Conservation (phyloP, 345 rosid species). For the Lepidium africanum region DNA sequence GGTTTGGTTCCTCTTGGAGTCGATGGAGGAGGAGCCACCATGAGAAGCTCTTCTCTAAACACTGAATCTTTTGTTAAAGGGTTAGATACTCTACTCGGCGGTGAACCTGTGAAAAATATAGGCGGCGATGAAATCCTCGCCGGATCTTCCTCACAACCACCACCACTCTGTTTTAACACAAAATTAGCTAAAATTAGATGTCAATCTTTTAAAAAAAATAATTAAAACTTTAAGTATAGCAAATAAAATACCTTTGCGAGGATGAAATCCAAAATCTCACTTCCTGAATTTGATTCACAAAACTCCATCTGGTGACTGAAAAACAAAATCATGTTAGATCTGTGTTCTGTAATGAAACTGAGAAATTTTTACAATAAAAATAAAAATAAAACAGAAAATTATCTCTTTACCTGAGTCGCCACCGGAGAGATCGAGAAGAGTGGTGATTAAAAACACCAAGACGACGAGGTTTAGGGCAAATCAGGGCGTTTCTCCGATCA, state of each 20-base stretch:
- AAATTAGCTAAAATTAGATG: not conserved
- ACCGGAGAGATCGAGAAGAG: conserved; percentile 46
- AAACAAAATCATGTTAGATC: not conserved
- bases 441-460: conserved; percentile 32
- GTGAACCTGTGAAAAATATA: conserved; percentile 82
- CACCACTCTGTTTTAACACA: conserved; percentile 39
- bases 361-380: too few species aligned
- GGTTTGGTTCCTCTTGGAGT: conserved; percentile 16
- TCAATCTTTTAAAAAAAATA: not conserved
- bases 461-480: conserved; percentile 80
- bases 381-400: not conserved
- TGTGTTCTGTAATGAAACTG: not conserved
- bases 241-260: conserved; percentile 48
- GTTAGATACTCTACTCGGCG: conserved; percentile 99
- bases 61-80: conserved; percentile 84
- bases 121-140: conserved; percentile 33
- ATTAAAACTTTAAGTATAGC: too few species aligned
- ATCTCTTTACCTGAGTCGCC: conserved; percentile 41
- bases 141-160: conserved; percentile 34
- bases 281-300: conserved; percentile 45
- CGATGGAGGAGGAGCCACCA: conserved; percentile 17
- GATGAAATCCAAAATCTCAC: conserved; percentile 69
- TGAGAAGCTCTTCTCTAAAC: conserved; percentile 50
- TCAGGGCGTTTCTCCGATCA: conserved; percentile 42
- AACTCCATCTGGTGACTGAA: conserved; percentile 55